Conservation (phyloP, 1,284 basidiomycete species). For the Papiliotrema laurentii region DNA sequence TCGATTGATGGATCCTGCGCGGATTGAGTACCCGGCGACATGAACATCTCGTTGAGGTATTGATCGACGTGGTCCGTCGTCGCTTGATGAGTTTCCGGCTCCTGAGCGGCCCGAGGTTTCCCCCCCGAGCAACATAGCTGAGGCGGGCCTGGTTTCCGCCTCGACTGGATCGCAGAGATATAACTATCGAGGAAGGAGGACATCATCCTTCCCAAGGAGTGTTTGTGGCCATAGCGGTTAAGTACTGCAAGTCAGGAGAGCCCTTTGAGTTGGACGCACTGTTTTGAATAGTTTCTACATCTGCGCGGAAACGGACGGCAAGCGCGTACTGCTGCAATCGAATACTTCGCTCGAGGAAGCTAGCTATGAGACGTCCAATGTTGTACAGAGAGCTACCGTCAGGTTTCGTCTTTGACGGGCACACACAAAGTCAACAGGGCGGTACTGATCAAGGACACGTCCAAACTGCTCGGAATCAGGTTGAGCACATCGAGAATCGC, state of each 20-base stretch:
- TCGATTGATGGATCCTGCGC: too few relatives aligned
- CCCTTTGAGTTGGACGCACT: slow-evolving; percentile 7
- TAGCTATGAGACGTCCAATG: slow-evolving; percentile 26
- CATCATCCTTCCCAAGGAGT: not conserved
- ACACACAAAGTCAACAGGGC: slow-evolving; percentile 34
- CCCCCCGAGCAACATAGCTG: too few relatives aligned
- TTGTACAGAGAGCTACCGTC: slow-evolving; percentile 29
- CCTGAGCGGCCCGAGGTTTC: too few relatives aligned
- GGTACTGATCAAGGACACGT: slow-evolving; percentile 31
- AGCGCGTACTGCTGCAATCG: slow-evolving; percentile 15
- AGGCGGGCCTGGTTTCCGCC: too few relatives aligned
- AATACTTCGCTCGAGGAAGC: slow-evolving; percentile 25
- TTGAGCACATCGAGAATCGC: slow-evolving; percentile 32
- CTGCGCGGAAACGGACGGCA: slow-evolving; percentile 28
- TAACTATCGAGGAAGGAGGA: not conserved
- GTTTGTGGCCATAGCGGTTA: slow-evolving; percentile 3
- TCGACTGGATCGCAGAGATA: not conserved
- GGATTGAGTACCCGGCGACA: too few relatives aligned
- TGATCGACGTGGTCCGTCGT: too few relatives aligned
- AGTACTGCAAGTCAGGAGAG: not conserved
- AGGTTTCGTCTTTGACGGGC: not conserved
- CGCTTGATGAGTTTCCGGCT: too few relatives aligned
- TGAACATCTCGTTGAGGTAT: too few relatives aligned
- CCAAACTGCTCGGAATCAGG: slow-evolving; percentile 38
- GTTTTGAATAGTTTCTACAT: slow-evolving; percentile 22